These are phyloP conservation scores for Debaryomyces castellii DNA, from an alignment of 805 yeast species.

Conservation along the genomic window DNA sequence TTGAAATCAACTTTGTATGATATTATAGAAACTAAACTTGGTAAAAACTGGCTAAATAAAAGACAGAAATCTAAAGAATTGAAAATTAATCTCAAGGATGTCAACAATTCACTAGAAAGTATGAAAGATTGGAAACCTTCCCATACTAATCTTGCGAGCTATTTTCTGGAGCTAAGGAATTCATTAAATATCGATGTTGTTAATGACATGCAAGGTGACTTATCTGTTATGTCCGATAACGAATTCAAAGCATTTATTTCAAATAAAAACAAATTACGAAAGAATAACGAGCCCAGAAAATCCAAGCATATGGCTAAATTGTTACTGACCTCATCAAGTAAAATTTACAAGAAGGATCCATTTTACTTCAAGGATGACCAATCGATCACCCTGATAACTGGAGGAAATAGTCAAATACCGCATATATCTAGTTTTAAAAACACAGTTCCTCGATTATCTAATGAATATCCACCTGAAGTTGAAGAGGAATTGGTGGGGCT, in stretches of 20 bases:
- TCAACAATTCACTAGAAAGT: constrained; percentile 9
- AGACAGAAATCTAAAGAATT: not conserved
- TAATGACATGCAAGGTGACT: constrained; percentile 1
- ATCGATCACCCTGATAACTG: not conserved
- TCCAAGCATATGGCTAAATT: constrained; percentile 4
- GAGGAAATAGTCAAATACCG: not conserved
- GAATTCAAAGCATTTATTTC: constrained; percentile 2
- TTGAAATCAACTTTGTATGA: constrained; percentile 14
- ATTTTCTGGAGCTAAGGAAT: constrained; percentile 1
- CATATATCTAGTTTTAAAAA: constrained; percentile 4
- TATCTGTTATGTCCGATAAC: not conserved
- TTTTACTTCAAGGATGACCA: not conserved
- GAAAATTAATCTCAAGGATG: constrained; percentile 7
- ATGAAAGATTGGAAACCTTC: not conserved
- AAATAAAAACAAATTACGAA: constrained; percentile 4
- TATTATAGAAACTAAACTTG: constrained; percentile 11
- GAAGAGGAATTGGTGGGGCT: not conserved
- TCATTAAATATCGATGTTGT: not conserved
- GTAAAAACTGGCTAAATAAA: constrained; percentile 7
- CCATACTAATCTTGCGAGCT: not conserved
- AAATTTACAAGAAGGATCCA: not conserved
- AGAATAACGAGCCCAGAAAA: constrained; percentile 5
- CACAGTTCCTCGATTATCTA: not conserved
- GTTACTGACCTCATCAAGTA: not conserved
- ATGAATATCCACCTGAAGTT: not conserved